Base-by-base conservation (phyloP, 257 asterid genomes). In the Capsicum baccatum region DNA sequence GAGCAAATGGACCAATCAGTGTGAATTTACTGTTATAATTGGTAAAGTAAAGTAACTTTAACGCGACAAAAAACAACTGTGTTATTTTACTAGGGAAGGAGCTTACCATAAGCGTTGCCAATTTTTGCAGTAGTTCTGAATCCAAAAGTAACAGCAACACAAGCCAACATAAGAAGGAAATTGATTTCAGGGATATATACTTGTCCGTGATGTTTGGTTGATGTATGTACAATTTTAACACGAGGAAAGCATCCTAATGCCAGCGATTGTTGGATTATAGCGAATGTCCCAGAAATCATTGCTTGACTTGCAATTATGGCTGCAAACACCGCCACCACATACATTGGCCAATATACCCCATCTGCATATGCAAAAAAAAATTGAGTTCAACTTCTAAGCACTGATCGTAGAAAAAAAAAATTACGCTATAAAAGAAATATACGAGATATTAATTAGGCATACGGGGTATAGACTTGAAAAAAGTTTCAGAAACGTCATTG, bases 291-390 rank as follows among this genome's bases (percentile, higher is more conserved):
- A 0, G 93, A 86, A 63, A 92, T 92, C 92, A 92, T 71, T 0
- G 95, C 91, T 79, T 92, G 93, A 48, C 95, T 92, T n/a, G 95
- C 92, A 4, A 92, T 84, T 79, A 89, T 83, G 0, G 95, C 76
- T 16, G 93, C 93, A 55, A 83, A 2, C 0, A 88, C 90, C 0
- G 94, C 91, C 50, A 87, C 87, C 67, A 88, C 92, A 80, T 91
- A 91, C 91, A 85, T 87, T 8, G 96, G 96, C 96, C 96, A 92
- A 26, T 88, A 92, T 83, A 92, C 3, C 0, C 89, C 86, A 4
- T 60, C 92, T 90, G 80, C 88, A 84, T 63, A 10, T 63, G 42
- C 8, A 4, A 1, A 9, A 44, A 44, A 44, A 17, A 58, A 5
- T 10, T 6, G 3, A 44, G 54, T 12, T 47, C 9, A 59, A 59